Evolutionary conservation across 2,329 filamentous ascomycete genomes (phyloP).

Genomic region (Scedosporium minutisporum): DNA sequence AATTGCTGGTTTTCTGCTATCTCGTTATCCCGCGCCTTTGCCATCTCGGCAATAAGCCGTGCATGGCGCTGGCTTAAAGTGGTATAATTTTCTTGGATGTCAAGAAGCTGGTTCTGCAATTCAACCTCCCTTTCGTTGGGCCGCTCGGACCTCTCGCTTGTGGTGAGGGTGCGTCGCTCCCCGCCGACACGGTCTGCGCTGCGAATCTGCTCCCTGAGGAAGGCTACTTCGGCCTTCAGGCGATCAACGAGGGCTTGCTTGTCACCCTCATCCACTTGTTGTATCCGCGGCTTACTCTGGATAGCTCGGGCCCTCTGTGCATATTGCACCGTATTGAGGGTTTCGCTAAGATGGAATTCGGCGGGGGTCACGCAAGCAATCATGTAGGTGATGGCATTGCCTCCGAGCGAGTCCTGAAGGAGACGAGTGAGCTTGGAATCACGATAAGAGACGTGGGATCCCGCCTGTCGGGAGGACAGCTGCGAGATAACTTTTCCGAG

Average conservation of each 20-base stretch:
- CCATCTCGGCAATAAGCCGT: slow-evolving; percentile 89
- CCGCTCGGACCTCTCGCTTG: slow-evolving; percentile 66
- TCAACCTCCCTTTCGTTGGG: slow-evolving; percentile 79
- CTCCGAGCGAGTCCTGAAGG: slow-evolving; percentile 90
- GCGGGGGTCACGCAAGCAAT: slow-evolving; percentile 96
- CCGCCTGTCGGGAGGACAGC: slow-evolving; percentile 77
- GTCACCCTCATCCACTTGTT: slow-evolving; percentile 79
- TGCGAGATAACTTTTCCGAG: slow-evolving; percentile 98
- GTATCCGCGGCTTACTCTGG: slow-evolving; percentile 93
- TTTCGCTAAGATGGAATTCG: slow-evolving; percentile 95
- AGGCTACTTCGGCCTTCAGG: slow-evolving; percentile 85
- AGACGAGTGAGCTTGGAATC: slow-evolving; percentile 95
- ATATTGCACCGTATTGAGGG: slow-evolving; percentile 94
- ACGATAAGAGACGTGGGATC: slow-evolving; percentile 90
- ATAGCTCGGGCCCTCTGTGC: slow-evolving; percentile 92
- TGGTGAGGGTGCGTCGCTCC: slow-evolving; percentile 41
- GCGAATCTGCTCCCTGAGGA: slow-evolving; percentile 86
- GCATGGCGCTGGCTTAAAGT: slow-evolving; percentile 86
- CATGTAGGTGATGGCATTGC: slow-evolving; percentile 98
- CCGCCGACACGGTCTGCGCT: slow-evolving; percentile 60
- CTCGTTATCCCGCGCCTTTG: slow-evolving; percentile 63
- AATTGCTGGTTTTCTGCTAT: slow-evolving; percentile 32
- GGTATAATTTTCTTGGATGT: slow-evolving; percentile 89
- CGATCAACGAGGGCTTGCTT: slow-evolving; percentile 91
- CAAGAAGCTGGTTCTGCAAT: slow-evolving; percentile 85